Evolutionary conservation across 2,329 filamentous ascomycete species (phyloP).

Genomic region (Xylariomycetidae sp.): DNA sequence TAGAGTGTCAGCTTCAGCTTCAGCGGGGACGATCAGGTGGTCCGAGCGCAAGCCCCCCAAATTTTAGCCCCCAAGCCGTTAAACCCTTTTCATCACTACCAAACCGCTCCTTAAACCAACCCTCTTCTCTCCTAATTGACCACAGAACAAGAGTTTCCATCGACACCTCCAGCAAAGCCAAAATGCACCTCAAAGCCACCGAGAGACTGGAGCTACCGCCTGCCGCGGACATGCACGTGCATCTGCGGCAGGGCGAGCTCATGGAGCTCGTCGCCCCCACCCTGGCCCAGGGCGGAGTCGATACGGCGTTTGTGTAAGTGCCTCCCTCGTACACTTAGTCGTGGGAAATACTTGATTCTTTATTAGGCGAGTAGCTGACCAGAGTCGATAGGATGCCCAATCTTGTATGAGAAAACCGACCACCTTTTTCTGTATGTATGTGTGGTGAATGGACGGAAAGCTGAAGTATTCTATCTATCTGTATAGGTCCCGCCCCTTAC

Average conservation of each 20-base stretch:
- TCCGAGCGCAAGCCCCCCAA: no score
- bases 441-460: conserved; percentile 49
- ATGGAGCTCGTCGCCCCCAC: conserved; percentile 53
- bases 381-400: conserved; percentile 21
- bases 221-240: conserved; percentile 66
- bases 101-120: no score
- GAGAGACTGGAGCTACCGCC: conserved; percentile 52
- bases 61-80: no score
- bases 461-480: conserved; percentile 56
- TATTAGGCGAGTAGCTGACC: no score
- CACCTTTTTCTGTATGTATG: conserved; percentile 10
- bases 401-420: conserved; percentile 9
- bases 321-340: no score
- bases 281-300: conserved; percentile 58
- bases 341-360: no score
- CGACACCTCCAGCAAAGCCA: no score
- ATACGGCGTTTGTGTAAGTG: conserved; percentile 51
- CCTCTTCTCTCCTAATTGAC: no score
- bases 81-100: no score
- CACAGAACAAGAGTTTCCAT: no score
- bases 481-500: conserved; percentile 14
- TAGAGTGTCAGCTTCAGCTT: no score
- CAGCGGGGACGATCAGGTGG: no score
- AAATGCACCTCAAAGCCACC: conserved; percentile 31
- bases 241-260: conserved; percentile 64